A percentile compares a stretch with the other conserved stretches of the same genome.
phyloP scores from a whole-genome alignment of 805 yeast genomes.

The Yamadazyma laniorum region DNA sequence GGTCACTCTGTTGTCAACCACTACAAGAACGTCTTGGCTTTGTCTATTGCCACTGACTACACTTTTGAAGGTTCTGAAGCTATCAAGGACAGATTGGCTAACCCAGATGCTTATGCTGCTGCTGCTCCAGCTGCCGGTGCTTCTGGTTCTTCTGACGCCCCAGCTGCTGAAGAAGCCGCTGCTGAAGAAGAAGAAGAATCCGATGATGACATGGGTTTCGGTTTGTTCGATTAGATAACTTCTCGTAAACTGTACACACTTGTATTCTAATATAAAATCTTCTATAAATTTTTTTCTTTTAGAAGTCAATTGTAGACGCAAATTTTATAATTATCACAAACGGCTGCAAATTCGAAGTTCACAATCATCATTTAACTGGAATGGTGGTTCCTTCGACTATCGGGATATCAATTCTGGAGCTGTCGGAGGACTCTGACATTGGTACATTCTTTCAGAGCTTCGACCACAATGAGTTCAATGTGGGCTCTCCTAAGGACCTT shows the following conservation, averaged over 20 bases:
- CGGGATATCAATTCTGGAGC: conserved; percentile 14
- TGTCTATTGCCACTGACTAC: conserved; percentile 98
- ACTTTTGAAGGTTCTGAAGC: conserved; percentile 99
- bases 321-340: conserved; percentile 1
- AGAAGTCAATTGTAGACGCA: background rate
- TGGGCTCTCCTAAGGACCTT: conserved; percentile 14
- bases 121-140: conserved; percentile 98
- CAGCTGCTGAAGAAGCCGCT: conserved; percentile 69
- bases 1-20: conserved; percentile 98
- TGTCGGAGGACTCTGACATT: conserved; percentile 15
- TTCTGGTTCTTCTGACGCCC: conserved; percentile 56
- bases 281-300: background rate
- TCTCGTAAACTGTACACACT: background rate
- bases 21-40: conserved; percentile 98
- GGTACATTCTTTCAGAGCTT: conserved; percentile 11
- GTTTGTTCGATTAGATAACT: conserved; percentile 85
- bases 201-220: conserved; percentile 97
- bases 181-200: conserved; percentile 76
- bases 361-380: no score
- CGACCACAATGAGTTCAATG: conserved; percentile 4
- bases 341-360: conserved; percentile 14
- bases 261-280: conserved; percentile 11
- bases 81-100: conserved; percentile 98
- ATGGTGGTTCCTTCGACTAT: no score
- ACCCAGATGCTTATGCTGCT: conserved; percentile 99